A percentile compares a stretch with the other conserved stretches of the same genome.
Evolutionary conservation across 164 flowering plant species (phyloP).

Genomic region (Tinospora cordifolia): DNA sequence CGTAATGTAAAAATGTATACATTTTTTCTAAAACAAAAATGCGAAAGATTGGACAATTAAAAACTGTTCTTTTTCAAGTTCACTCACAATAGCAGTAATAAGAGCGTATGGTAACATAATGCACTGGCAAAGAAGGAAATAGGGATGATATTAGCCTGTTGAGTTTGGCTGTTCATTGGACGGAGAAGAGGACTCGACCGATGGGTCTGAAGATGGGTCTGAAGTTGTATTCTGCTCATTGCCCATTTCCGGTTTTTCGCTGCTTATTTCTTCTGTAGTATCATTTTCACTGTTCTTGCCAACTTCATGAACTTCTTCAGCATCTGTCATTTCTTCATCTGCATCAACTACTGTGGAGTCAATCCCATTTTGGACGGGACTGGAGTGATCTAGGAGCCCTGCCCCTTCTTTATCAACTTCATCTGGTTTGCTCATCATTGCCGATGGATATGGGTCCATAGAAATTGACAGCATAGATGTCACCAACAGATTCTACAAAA

Average conservation of each 20-base stretch:
- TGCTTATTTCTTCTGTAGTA: slow-evolving; percentile 6
- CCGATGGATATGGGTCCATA: slow-evolving; percentile 43
- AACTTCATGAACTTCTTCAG: slow-evolving; percentile 17
- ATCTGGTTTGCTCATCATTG: slow-evolving; percentile 15
- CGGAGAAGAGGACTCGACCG: slow-evolving; percentile 12
- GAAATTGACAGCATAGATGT: slow-evolving; percentile 51
- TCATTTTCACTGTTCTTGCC: slow-evolving; percentile 9
- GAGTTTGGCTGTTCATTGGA: slow-evolving; percentile 10
- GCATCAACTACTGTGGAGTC: slow-evolving; percentile 12
- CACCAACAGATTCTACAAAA: slow-evolving; percentile 64
- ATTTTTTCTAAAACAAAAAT: background rate
- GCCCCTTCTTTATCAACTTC: slow-evolving; percentile 25
- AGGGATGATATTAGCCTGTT: slow-evolving; percentile 4
- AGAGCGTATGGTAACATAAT: background rate
- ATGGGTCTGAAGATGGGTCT: slow-evolving; percentile 16
- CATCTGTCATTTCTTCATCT: slow-evolving; percentile 25
- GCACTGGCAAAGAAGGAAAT: background rate
- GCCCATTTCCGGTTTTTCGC: slow-evolving; percentile 7
- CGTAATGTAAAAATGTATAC: background rate
- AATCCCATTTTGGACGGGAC: slow-evolving; percentile 24
- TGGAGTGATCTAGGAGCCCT: slow-evolving; percentile 15
- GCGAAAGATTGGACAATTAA: background rate
- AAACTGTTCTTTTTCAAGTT: background rate
- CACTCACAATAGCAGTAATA: background rate
- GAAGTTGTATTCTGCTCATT: slow-evolving; percentile 8